Conservation (phyloP, 2,329 filamentous ascomycete genomes). For the Monosporascus sp. region DNA sequence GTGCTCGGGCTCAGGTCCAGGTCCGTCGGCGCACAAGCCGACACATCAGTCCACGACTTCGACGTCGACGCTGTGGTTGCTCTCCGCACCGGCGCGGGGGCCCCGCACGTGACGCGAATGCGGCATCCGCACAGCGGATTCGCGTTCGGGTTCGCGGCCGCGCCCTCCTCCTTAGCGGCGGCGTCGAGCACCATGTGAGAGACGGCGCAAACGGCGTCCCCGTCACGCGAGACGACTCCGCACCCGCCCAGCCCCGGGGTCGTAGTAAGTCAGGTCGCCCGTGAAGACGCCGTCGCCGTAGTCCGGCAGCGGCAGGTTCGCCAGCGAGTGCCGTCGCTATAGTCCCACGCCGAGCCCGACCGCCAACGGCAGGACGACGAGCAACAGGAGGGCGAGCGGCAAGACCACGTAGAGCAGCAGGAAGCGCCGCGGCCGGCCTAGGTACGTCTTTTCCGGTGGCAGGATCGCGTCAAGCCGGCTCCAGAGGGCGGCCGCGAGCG, state of each 20-base stretch:
- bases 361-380: conserved; percentile 18
- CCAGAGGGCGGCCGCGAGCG: conserved; percentile 5
- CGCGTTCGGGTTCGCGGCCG: conserved; percentile 51
- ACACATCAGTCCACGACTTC: conserved; percentile 64
- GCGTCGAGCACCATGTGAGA: conserved; percentile 64
- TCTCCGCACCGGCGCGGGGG: conserved; percentile 33
- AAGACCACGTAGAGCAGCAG: conserved; percentile 17
- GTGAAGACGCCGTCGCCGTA: conserved; percentile 32
- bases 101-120: conserved; percentile 54
- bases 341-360: conserved; percentile 22
- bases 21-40: conserved; percentile 42
- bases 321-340: conserved; percentile 6
- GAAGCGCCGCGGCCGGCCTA: conserved; percentile 18
- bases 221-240: conserved; percentile 48
- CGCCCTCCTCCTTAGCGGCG: conserved; percentile 24
- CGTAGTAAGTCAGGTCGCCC: conserved; percentile 67
- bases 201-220: conserved; percentile 61
- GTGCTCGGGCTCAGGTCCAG: conserved; percentile 43
- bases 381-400: conserved; percentile 13
- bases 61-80: conserved; percentile 43
- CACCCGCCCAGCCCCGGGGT: conserved; percentile 62
- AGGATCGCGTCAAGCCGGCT: conserved; percentile 14
- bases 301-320: conserved; percentile 16
- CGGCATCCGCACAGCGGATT: conserved; percentile 64
- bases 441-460: conserved; percentile 20